These are phyloP conservation scores for Gossypium davidsonii DNA, from an alignment of 441 rosid genomes.

Conservation along the genomic window DNA sequence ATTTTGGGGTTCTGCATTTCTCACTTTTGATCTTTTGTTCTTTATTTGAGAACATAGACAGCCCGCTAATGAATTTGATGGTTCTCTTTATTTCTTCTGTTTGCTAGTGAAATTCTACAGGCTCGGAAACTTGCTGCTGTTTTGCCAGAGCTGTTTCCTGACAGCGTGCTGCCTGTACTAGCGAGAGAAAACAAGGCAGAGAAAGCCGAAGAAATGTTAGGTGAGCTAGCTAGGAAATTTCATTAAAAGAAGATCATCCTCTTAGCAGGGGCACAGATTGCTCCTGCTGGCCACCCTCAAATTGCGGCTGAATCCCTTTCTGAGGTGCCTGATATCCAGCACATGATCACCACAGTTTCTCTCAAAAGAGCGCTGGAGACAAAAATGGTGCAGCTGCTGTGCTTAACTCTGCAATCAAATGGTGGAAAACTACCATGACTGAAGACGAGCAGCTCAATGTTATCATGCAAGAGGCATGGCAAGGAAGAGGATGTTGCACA, in stretches of 20 bases:
- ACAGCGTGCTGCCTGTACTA: conserved; percentile 52
- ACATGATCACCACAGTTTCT: conserved; percentile 78
- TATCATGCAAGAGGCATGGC: conserved; percentile 81
- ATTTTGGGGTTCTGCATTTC: conserved; percentile 15
- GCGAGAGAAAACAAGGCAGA: conserved; percentile 79
- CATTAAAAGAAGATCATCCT: conserved; percentile 55
- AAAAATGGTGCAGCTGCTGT: conserved; percentile 64
- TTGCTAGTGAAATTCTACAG: conserved; percentile 38
- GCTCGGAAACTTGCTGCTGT: conserved; percentile 76
- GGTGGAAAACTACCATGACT: conserved; percentile 88
- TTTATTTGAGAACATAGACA: not conserved
- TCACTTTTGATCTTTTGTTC: conserved; percentile 1
- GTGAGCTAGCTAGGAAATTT: conserved; percentile 59
- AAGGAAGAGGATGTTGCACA: conserved; percentile 67
- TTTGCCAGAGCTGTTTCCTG: conserved; percentile 50
- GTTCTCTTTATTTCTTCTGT: not conserved
- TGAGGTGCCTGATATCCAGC: conserved; percentile 70
- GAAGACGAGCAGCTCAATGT: conserved; percentile 61
- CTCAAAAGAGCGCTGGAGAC: conserved; percentile 85
- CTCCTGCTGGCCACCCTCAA: conserved; percentile 72
- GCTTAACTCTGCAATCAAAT: conserved; percentile 66
- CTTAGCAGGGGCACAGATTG: conserved; percentile 85
- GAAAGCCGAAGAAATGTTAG: conserved; percentile 75
- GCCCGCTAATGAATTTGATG: not conserved
- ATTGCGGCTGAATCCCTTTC: conserved; percentile 75